Evolutionary conservation across 306 rosid genomes (phyloP).

Genomic region (Sicyos edulis): DNA sequence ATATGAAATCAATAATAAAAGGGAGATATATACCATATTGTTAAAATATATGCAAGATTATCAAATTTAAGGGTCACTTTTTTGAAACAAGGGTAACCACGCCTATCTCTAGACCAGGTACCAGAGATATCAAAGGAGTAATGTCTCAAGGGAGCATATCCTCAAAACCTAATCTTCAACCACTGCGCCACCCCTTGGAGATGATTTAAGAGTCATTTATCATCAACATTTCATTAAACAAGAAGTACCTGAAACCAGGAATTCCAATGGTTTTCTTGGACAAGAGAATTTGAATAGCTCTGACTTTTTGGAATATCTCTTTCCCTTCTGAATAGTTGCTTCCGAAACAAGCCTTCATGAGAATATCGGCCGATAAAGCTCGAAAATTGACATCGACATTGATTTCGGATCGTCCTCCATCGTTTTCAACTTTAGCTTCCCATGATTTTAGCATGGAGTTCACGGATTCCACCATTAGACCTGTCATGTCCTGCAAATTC

Average conservation of each 20-base stretch:
- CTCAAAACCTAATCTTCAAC: too few species aligned
- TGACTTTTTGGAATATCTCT: slow-evolving; percentile 53
- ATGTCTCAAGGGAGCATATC: too few species aligned
- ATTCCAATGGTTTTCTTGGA: slow-evolving; percentile 36
- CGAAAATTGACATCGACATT: slow-evolving; percentile 39
- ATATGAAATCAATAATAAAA: background rate
- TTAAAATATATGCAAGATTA: too few species aligned
- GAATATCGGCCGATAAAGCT: slow-evolving; percentile 53
- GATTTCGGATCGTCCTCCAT: slow-evolving; percentile 36
- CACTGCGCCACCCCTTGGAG: too few species aligned
- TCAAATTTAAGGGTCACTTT: too few species aligned
- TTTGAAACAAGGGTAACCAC: too few species aligned
- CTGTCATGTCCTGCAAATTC: slow-evolving; percentile 43
- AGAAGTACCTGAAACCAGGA: slow-evolving; percentile 46
- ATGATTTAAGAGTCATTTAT: too few species aligned
- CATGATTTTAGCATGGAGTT: slow-evolving; percentile 35
- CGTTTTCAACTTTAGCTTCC: slow-evolving; percentile 39
- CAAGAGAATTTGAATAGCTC: slow-evolving; percentile 43
- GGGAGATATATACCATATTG: background rate
- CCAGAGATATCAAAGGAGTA: too few species aligned
- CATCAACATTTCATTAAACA: background rate
- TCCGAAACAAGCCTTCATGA: slow-evolving; percentile 60
- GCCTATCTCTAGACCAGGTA: too few species aligned
- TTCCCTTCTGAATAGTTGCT: slow-evolving; percentile 52
- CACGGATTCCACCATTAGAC: slow-evolving; percentile 53